Conservation (phyloP, 331 rosid genomes). For the Quercus tomentella region DNA sequence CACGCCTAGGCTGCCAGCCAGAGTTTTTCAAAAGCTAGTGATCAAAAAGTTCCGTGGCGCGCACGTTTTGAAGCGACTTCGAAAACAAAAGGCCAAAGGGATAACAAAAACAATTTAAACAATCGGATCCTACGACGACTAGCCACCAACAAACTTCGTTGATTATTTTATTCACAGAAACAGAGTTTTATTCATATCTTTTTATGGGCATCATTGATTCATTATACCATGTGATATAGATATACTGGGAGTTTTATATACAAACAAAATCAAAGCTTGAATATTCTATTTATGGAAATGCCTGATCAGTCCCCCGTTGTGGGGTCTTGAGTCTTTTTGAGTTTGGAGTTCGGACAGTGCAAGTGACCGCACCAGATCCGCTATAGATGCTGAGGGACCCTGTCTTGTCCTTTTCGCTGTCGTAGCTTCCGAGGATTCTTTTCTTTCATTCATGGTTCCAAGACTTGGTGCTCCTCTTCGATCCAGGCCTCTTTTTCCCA, state of each 20-base stretch:
- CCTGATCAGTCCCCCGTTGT: not conserved
- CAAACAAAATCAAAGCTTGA: not conserved
- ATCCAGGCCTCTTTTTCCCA: conserved; percentile 24
- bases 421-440: not conserved
- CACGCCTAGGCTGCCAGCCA: too few relatives aligned
- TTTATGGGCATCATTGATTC: not conserved
- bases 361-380: conserved; percentile 39
- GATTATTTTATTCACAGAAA: not conserved
- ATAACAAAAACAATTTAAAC: not conserved
- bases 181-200: not conserved
- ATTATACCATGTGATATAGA: not conserved
- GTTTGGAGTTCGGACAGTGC: not conserved
- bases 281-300: conserved; percentile 1
- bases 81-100: not conserved
- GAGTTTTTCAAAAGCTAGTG: too few relatives aligned
- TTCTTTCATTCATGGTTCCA: conserved; percentile 21
- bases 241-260: too few relatives aligned
- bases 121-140: not conserved
- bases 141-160: not conserved
- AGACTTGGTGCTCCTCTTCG: conserved; percentile 20
- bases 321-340: not conserved
- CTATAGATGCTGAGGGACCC: conserved; percentile 15
- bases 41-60: too few relatives aligned
- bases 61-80: not conserved
- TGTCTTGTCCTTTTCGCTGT: not conserved